phyloP scores from a whole-genome alignment of 805 yeast genomes.

The Saturnispora ahearnii region DNA sequence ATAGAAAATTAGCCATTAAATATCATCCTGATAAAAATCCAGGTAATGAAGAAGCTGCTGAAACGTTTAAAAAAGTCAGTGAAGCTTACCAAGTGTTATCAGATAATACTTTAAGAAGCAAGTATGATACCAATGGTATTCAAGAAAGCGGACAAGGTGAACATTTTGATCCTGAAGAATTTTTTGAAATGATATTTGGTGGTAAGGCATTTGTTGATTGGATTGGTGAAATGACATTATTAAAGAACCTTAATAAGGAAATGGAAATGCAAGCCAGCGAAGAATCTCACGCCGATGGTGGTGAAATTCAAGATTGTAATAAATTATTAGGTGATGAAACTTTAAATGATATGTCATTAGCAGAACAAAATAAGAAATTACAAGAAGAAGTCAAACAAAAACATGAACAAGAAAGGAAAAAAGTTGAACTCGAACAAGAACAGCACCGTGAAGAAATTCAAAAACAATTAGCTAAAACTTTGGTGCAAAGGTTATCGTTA shows the following conservation, averaged over 20 bases:
- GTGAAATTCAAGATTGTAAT: constrained; percentile 33
- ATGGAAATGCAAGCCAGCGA: constrained; percentile 35
- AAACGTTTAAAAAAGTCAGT: constrained; percentile 67
- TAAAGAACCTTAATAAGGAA: constrained; percentile 53
- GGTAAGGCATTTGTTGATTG: constrained; percentile 72
- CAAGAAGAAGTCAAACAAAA: constrained; percentile 25
- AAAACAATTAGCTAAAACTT: constrained; percentile 40
- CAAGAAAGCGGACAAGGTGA: constrained; percentile 49
- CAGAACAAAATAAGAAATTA: constrained; percentile 24
- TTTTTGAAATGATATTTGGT: constrained; percentile 76
- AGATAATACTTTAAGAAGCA: constrained; percentile 56
- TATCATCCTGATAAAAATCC: constrained; percentile 97
- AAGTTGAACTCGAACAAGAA: constrained; percentile 69
- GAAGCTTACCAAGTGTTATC: constrained; percentile 75
- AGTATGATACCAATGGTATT: constrained; percentile 75
- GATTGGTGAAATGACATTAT: constrained; percentile 68
- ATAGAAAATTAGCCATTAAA: constrained; percentile 78
- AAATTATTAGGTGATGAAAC: constrained; percentile 22
- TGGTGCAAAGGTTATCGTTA: constrained; percentile 38
- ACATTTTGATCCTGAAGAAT: constrained; percentile 75
- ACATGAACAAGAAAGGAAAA: constrained; percentile 48
- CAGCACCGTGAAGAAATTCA: constrained; percentile 46
- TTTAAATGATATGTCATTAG: constrained; percentile 13
- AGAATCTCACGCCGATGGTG: constrained; percentile 28
- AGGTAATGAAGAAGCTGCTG: constrained; percentile 84